A percentile compares a stretch with the other conserved stretches of the same genome.
Conservation (phyloP, 2,329 filamentous ascomycete genomes). For the Metarhizium sp. region DNA sequence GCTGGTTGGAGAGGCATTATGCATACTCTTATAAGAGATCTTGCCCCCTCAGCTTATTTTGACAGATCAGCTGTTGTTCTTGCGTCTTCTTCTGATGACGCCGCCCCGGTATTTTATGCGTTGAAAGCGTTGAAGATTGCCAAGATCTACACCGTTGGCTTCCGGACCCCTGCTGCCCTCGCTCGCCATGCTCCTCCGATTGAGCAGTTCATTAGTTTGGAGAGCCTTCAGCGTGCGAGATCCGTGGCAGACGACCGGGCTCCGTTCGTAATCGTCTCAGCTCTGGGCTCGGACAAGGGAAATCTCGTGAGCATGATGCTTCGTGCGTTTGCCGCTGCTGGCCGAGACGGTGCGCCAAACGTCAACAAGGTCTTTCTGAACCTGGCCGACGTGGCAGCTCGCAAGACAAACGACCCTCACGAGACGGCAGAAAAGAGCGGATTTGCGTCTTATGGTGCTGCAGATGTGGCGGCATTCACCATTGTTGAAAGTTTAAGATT, state of each 20-base stretch:
- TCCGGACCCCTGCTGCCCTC: conserved; percentile 55
- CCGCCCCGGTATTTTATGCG: conserved; percentile 70
- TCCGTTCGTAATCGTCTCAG: conserved; percentile 75
- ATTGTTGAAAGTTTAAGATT: conserved; percentile 72
- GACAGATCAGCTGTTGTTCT: conserved; percentile 68
- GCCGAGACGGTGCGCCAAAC: conserved; percentile 22
- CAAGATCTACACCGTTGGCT: conserved; percentile 77
- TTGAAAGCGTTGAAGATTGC: conserved; percentile 66
- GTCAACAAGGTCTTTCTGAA: conserved; percentile 69
- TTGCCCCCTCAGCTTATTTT: conserved; percentile 73
- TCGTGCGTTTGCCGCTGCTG: conserved; percentile 53
- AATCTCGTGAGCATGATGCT: conserved; percentile 69
- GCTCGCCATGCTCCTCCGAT: conserved; percentile 55
- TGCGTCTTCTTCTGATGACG: conserved; percentile 63
- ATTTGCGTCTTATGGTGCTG: conserved; percentile 70
- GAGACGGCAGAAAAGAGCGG: conserved; percentile 63
- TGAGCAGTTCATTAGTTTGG: conserved; percentile 71
- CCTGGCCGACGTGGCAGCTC: conserved; percentile 48
- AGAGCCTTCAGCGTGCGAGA: conserved; percentile 46
- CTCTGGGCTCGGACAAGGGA: conserved; percentile 68
- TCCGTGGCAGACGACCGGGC: conserved; percentile 41
- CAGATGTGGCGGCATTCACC: conserved; percentile 74
- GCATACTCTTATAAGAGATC: conserved; percentile 69
- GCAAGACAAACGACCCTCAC: conserved; percentile 56
- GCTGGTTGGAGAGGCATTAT: conserved; percentile 80